phyloP scores from a whole-genome alignment of 1,139 yeast genomes.

The Blastobotrys elegans region DNA sequence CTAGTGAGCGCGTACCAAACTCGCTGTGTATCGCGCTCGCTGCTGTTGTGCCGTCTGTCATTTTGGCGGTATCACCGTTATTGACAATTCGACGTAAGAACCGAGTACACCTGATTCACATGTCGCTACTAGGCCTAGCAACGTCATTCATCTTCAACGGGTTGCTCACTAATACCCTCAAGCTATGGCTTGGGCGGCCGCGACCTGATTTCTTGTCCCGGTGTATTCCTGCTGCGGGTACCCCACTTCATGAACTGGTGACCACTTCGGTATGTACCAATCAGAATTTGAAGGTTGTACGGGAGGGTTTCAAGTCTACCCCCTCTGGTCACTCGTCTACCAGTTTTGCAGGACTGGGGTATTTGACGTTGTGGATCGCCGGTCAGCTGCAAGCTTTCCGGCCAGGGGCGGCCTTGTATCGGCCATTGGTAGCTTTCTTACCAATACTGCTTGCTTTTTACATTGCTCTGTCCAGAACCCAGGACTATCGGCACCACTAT shows the following conservation, averaged over 20 bases:
- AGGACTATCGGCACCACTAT: conserved; percentile 76
- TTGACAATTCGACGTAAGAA: conserved; percentile 24
- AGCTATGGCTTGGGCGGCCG: conserved; percentile 73
- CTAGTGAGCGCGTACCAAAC: conserved; percentile 44
- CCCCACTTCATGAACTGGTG: conserved; percentile 38
- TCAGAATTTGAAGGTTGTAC: conserved; percentile 34
- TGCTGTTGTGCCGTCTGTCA: conserved; percentile 29
- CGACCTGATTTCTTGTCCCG: conserved; percentile 75
- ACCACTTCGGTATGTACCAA: conserved; percentile 53
- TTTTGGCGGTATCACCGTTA: conserved; percentile 29
- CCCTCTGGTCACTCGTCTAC: conserved; percentile 80
- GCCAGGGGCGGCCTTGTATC: conserved; percentile 32
- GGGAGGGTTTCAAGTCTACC: conserved; percentile 72
- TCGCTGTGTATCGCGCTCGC: conserved; percentile 31
- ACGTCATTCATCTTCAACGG: conserved; percentile 41
- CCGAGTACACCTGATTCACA: conserved; percentile 31
- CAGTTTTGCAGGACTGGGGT: conserved; percentile 64
- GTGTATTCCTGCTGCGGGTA: conserved; percentile 49
- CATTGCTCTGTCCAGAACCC: conserved; percentile 29
- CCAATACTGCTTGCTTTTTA: conserved; percentile 30
- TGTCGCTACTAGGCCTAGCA: conserved; percentile 43
- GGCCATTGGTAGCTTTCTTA: conserved; percentile 27
- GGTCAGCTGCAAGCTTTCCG: conserved; percentile 48
- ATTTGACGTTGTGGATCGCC: conserved; percentile 55
- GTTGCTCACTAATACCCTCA: conserved; percentile 51